phyloP scores from a whole-genome alignment of 495 filamentous ascomycete species.

The Diplogelasinospora grovesii region DNA sequence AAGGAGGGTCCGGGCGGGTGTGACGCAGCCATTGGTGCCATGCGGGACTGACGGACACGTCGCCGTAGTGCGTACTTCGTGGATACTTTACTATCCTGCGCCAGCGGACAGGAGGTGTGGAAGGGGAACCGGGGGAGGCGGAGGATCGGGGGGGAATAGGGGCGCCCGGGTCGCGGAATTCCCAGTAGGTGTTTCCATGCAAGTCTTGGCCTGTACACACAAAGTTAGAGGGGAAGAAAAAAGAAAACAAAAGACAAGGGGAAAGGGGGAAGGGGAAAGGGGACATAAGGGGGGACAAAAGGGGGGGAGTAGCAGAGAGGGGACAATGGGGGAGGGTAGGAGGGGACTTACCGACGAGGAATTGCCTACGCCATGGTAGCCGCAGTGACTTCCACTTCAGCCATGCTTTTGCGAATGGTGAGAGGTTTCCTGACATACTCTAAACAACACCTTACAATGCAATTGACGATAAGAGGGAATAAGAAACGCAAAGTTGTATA shows the following conservation, averaged over 20 bases:
- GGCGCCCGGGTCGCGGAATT: constrained; percentile 64
- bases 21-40: constrained; percentile 98
- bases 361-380: constrained; percentile 80
- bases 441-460: too few relatives aligned
- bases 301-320: too few relatives aligned
- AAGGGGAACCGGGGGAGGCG: too few relatives aligned
- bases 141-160: too few relatives aligned
- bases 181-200: constrained; percentile 88
- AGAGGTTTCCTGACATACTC: too few relatives aligned
- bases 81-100: constrained; percentile 65
- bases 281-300: too few relatives aligned
- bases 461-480: too few relatives aligned
- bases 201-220: constrained; percentile 79
- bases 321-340: background rate
- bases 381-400: constrained; percentile 78
- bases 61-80: constrained; percentile 54
- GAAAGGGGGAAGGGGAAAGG: constrained; percentile 5
- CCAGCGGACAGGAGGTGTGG: constrained; percentile 42
- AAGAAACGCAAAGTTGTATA: background rate
- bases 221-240: too few relatives aligned
- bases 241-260: too few relatives aligned
- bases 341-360: constrained; percentile 61
- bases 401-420: constrained; percentile 50
- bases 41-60: constrained; percentile 59
- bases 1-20: constrained; percentile 63